A percentile compares a stretch with the other conserved stretches of the same genome.
Evolutionary conservation across 2,329 filamentous ascomycete genomes (phyloP).

Genomic region (Lojkania enalia): DNA sequence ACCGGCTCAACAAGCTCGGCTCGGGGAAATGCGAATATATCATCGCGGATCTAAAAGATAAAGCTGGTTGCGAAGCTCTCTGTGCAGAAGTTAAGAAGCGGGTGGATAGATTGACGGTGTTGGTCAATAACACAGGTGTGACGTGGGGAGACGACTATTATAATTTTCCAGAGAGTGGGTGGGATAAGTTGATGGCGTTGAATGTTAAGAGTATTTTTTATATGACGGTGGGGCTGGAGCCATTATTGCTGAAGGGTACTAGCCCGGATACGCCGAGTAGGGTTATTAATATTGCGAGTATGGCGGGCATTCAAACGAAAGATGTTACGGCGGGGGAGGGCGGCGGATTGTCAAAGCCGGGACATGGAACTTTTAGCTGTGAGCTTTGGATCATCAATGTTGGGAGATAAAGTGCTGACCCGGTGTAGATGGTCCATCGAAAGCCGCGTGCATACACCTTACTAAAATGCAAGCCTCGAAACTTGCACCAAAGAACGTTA

Average conservation of each 20-base stretch:
- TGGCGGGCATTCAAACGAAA: slow-evolving; percentile 48
- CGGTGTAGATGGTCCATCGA: slow-evolving; percentile 52
- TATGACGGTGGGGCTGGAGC: slow-evolving; percentile 51
- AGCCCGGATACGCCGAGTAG: slow-evolving; percentile 7
- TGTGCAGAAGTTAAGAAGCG: slow-evolving; percentile 54
- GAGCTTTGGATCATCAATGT: slow-evolving; percentile 9
- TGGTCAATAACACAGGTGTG: slow-evolving; percentile 58
- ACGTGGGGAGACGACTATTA: slow-evolving; percentile 61
- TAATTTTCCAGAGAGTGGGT: slow-evolving; percentile 60
- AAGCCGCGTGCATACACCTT: slow-evolving; percentile 58
- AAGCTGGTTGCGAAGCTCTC: slow-evolving; percentile 54
- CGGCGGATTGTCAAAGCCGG: slow-evolving; percentile 58
- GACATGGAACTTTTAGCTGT: slow-evolving; percentile 56
- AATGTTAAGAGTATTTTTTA: slow-evolving; percentile 60
- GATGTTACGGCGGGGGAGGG: slow-evolving; percentile 51
- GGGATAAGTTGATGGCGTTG: slow-evolving; percentile 60
- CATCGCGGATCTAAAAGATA: slow-evolving; percentile 56
- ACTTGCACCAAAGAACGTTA: slow-evolving; percentile 56
- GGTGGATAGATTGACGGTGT: slow-evolving; percentile 49
- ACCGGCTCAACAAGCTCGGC: slow-evolving; percentile 55
- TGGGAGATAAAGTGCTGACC: not conserved
- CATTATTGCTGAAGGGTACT: slow-evolving; percentile 49
- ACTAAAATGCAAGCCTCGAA: slow-evolving; percentile 56
- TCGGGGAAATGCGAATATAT: slow-evolving; percentile 57
- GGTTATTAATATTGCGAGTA: slow-evolving; percentile 53